These are phyloP conservation scores for Schizosaccharomyces japonicus DNA, from an alignment of 805 yeast species.

Conservation along the genomic window DNA sequence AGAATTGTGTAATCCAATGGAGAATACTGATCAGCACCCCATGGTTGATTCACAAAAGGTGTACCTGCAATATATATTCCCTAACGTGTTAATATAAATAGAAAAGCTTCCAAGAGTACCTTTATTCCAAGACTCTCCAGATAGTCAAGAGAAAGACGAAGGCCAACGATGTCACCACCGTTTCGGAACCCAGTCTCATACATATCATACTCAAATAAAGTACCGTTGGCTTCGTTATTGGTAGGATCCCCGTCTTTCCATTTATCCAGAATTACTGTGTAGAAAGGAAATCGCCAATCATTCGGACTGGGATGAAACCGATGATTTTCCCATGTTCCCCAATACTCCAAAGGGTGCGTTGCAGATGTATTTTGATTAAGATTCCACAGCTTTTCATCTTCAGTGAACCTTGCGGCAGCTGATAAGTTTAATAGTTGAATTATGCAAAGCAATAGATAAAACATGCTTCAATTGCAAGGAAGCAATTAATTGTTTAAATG, in stretches of 20 bases:
- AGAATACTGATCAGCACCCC: conserved; percentile 5
- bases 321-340: conserved; percentile 4
- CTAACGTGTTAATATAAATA: no score
- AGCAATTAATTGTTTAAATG: no score
- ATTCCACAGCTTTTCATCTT: conserved; percentile 2
- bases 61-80: conserved; percentile 5
- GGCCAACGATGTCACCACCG: conserved; percentile 5
- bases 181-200: conserved; percentile 3
- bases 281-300: neutral
- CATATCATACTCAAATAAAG: conserved; percentile 3
- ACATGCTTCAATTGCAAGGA: no score
- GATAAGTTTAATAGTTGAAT: no score
- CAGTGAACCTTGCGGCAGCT: no score
- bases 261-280: conserved; percentile 2
- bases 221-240: conserved; percentile 1
- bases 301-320: neutral
- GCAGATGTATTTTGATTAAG: neutral
- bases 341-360: neutral
- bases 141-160: neutral
- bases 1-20: conserved; percentile 5
- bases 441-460: no score
- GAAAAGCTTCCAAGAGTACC: no score
- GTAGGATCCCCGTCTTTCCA: conserved; percentile 5
- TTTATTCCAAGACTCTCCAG: conserved; percentile 1
- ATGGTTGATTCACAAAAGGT: conserved; percentile 3